These are phyloP conservation scores for Asterochloris erici DNA, from an alignment of 139 green algal species.

Conservation along the genomic window DNA sequence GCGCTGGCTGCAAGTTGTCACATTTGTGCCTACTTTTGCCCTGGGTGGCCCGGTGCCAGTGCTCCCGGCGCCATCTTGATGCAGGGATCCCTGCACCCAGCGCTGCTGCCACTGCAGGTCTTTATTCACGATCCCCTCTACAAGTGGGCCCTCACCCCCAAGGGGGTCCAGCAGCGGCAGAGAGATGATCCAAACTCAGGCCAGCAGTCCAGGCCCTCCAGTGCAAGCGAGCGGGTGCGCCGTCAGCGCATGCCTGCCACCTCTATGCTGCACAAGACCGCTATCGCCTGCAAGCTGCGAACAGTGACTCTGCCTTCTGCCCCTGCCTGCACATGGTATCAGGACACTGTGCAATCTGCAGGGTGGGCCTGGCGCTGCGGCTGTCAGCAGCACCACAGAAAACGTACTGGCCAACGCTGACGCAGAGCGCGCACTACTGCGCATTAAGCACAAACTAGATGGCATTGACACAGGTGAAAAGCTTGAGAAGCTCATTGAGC, in stretches of 20 bases:
- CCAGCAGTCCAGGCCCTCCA: not conserved
- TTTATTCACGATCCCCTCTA: conserved; percentile 95
- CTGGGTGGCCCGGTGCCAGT: no score
- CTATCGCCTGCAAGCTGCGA: no score
- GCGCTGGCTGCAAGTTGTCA: not conserved
- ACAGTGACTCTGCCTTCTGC: no score
- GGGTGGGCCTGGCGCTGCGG: no score
- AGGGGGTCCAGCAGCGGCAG: conserved; percentile 52
- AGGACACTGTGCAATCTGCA: no score
- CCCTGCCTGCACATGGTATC: no score
- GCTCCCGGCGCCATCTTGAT: no score
- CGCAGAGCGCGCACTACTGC: conserved; percentile 80
- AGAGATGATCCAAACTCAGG: conserved; percentile 18
- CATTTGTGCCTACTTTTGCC: not conserved
- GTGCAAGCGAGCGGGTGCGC: no score
- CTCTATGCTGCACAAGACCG: no score
- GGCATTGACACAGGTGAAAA: conserved; percentile 61
- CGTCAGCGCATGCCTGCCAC: no score
- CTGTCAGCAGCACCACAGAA: not conserved
- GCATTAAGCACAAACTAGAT: conserved; percentile 93
- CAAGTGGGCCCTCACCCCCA: conserved; percentile 67
- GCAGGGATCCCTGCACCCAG: no score
- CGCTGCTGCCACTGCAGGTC: conserved; percentile 44
- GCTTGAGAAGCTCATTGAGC: not conserved
- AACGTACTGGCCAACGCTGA: conserved; percentile 67